phyloP scores from a whole-genome alignment of 345 rosid species.

The Syzygium oleosum region DNA sequence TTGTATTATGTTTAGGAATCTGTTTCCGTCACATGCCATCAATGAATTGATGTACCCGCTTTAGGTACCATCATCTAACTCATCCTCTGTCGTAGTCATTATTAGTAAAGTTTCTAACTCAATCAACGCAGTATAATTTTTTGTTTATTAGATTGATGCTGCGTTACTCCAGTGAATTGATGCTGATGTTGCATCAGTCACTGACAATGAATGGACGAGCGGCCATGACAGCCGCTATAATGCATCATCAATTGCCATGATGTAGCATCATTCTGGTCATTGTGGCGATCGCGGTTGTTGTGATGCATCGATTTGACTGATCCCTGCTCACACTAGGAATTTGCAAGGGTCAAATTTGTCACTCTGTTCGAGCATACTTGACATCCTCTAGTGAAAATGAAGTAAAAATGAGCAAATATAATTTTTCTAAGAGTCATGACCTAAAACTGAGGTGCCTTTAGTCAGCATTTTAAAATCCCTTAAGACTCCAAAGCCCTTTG shows the following conservation, averaged over 20 bases:
- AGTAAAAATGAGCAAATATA: neutral
- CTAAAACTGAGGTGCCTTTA: neutral
- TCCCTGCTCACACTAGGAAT: neutral
- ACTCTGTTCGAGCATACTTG: neutral
- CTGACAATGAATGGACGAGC: neutral
- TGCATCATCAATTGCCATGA: neutral
- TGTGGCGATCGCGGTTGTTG: neutral
- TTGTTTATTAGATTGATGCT: neutral
- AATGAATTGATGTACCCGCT: neutral
- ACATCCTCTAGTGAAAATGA: neutral
- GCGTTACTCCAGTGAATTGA: neutral
- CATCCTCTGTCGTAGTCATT: neutral
- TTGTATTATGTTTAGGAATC: no score
- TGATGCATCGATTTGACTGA: neutral
- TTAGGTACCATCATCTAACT: neutral
- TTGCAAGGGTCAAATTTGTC: neutral
- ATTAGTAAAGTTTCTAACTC: neutral
- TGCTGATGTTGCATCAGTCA: neutral
- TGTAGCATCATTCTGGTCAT: neutral
- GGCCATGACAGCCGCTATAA: neutral
- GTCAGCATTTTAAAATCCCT: no score
- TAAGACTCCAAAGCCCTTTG: no score
- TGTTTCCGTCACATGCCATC: neutral
- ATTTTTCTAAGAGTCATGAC: neutral
- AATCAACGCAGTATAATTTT: neutral